These are phyloP conservation scores for Suillus cothurnatus DNA, from an alignment of 768 basidiomycete genomes.

Conservation along the genomic window DNA sequence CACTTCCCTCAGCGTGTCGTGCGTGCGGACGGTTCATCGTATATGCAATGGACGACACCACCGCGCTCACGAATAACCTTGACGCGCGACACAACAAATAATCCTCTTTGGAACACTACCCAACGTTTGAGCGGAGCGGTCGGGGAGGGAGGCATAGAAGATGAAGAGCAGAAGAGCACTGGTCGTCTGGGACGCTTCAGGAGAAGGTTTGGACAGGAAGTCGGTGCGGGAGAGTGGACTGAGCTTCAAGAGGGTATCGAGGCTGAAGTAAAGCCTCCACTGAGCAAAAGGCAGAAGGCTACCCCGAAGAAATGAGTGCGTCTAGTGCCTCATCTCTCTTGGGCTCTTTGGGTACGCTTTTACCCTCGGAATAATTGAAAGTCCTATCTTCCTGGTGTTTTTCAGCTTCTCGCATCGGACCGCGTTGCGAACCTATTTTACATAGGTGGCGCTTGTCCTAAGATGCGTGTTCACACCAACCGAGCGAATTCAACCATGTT, in stretches of 20 bases:
- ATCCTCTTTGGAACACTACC: constrained; percentile 82
- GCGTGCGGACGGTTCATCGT: constrained; percentile 86
- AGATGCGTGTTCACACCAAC: not conserved
- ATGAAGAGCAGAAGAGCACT: constrained; percentile 70
- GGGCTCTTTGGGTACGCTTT: not conserved
- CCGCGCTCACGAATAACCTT: constrained; percentile 75
- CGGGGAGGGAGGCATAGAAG: constrained; percentile 38
- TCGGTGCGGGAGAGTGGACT: constrained; percentile 36
- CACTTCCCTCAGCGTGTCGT: constrained; percentile 85
- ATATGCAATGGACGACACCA: constrained; percentile 86
- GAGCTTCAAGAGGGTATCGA: constrained; percentile 25
- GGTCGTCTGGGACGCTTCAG: constrained; percentile 83
- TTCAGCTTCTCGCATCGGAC: not conserved
- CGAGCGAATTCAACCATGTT: not conserved
- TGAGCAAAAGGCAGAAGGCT: constrained; percentile 6
- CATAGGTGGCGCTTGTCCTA: not conserved
- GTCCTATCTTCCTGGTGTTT: not conserved
- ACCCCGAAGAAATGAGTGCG: constrained; percentile 2
- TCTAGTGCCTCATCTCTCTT: not conserved
- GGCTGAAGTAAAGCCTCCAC: constrained; percentile 27
- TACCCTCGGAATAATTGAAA: not conserved
- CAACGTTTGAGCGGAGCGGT: constrained; percentile 49
- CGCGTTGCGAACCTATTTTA: too few species aligned
- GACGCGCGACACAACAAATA: constrained; percentile 86
- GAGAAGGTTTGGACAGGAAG: constrained; percentile 61